These are phyloP conservation scores for Pseudocercospora fijiensis DNA, from an alignment of 2,329 filamentous ascomycete genomes.

Conservation along the genomic window DNA sequence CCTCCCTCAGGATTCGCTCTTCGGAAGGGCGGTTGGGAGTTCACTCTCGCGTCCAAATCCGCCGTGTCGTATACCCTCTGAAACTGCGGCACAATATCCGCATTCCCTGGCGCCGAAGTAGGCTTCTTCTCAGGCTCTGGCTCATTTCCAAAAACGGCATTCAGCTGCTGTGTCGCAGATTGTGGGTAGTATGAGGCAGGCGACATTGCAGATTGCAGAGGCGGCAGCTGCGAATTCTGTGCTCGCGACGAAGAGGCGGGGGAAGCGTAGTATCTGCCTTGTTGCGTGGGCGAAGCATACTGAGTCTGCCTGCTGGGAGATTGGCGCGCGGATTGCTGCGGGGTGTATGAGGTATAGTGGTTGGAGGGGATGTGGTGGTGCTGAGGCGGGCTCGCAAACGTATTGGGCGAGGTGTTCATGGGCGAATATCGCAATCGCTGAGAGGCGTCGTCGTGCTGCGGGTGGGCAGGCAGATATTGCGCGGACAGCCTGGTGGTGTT, in stretches of 20 bases:
- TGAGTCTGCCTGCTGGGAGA: slow-evolving; percentile 71
- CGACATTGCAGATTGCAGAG: slow-evolving; percentile 68
- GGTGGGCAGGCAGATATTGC: slow-evolving; percentile 57
- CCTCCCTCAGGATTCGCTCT: slow-evolving; percentile 94
- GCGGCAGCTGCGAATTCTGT: slow-evolving; percentile 67
- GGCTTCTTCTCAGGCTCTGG: slow-evolving; percentile 50
- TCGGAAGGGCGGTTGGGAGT: slow-evolving; percentile 82
- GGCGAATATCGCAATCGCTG: slow-evolving; percentile 91
- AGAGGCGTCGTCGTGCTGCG: slow-evolving; percentile 53
- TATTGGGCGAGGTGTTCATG: slow-evolving; percentile 85
- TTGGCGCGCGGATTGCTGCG: slow-evolving; percentile 61
- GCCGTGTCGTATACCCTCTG: slow-evolving; percentile 69
- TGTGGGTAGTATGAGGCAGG: slow-evolving; percentile 60
- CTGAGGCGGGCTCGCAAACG: slow-evolving; percentile 59
- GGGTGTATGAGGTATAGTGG: slow-evolving; percentile 39
- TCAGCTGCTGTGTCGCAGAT: slow-evolving; percentile 68
- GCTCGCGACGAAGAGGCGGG: slow-evolving; percentile 49
- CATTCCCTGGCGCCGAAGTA: slow-evolving; percentile 40
- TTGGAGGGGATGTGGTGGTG: slow-evolving; percentile 31
- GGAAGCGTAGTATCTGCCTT: slow-evolving; percentile 60
- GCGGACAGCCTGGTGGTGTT: slow-evolving; percentile 63
- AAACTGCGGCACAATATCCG: slow-evolving; percentile 75
- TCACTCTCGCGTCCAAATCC: slow-evolving; percentile 80
- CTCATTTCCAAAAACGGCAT: slow-evolving; percentile 61
- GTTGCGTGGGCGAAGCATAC: slow-evolving; percentile 53